These are phyloP conservation scores for Basidiobolus meristosporus DNA, from an alignment of 371 early-diverging fungal genomes.

Conservation along the genomic window DNA sequence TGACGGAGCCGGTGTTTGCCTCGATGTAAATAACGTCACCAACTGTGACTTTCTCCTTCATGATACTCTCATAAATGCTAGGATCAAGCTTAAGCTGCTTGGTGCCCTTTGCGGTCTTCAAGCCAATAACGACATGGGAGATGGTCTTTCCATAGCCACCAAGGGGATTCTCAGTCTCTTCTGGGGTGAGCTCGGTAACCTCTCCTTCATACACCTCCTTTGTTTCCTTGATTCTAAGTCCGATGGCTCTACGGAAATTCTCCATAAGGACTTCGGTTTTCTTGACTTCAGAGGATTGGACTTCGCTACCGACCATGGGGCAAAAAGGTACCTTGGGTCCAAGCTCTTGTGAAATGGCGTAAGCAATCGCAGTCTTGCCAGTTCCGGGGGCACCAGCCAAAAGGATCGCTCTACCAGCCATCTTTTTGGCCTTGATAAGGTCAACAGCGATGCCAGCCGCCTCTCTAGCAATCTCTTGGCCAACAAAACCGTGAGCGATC, in stretches of 20 bases:
- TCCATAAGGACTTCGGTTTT: slow-evolving; percentile 98
- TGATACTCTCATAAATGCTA: slow-evolving; percentile 88
- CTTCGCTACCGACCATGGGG: slow-evolving; percentile 95
- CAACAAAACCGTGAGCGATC: slow-evolving; percentile 83
- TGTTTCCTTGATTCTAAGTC: slow-evolving; percentile 91
- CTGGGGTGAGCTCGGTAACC: slow-evolving; percentile 91
- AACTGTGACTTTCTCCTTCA: slow-evolving; percentile 88
- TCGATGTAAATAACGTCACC: slow-evolving; percentile 99
- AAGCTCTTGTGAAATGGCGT: slow-evolving; percentile 89
- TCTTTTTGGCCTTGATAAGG: slow-evolving; percentile 83
- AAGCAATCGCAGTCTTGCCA: slow-evolving; percentile 84
- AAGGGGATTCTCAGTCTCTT: slow-evolving; percentile 84
- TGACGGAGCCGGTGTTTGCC: slow-evolving; percentile 92
- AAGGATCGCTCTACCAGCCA: slow-evolving; percentile 91
- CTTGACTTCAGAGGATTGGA: slow-evolving; percentile 92
- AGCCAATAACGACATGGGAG: slow-evolving; percentile 84
- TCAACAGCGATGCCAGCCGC: slow-evolving; percentile 89
- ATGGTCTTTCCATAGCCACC: slow-evolving; percentile 90
- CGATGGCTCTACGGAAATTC: slow-evolving; percentile 93
- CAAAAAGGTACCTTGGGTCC: slow-evolving; percentile 96
- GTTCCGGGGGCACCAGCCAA: slow-evolving; percentile 97
- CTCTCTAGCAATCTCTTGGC: slow-evolving; percentile 90
- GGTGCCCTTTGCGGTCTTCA: slow-evolving; percentile 97
- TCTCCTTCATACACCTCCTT: slow-evolving; percentile 99
- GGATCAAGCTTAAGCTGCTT: slow-evolving; percentile 92